Evolutionary conservation across 495 filamentous ascomycete species (phyloP).

Genomic region (Geoglossum glabrum): DNA sequence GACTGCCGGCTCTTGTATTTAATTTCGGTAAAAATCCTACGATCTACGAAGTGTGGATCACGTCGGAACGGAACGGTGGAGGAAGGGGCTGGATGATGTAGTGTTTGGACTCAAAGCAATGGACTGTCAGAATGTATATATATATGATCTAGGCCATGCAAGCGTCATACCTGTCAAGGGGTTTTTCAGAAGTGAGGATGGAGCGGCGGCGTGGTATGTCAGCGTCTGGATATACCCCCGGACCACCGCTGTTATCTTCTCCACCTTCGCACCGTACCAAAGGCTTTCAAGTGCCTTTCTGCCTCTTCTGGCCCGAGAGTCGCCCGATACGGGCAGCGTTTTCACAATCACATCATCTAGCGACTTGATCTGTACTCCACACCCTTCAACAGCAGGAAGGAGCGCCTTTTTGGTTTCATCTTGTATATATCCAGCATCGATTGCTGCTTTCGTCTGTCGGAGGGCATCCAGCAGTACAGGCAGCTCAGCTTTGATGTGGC

Average conservation of each 20-base stretch:
- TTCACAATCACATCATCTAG: conserved; percentile 3
- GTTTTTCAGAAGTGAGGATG: not conserved
- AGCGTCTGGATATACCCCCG: conserved; percentile 4
- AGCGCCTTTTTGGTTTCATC: conserved; percentile 2
- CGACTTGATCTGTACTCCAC: conserved; percentile 3
- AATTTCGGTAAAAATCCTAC: conserved; percentile 1
- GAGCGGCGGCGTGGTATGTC: conserved; percentile 4
- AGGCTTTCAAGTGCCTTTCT: conserved; percentile 3
- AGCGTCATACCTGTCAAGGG: not conserved
- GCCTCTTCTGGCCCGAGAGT: conserved; percentile 4
- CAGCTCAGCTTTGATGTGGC: conserved; percentile 3
- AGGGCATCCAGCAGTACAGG: conserved; percentile 6
- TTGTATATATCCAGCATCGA: conserved; percentile 2
- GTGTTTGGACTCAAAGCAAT: not conserved
- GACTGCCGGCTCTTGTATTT: conserved; percentile 2
- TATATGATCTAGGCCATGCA: not conserved
- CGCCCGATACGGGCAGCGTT: not conserved
- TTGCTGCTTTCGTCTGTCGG: not conserved
- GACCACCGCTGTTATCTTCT: conserved; percentile 4
- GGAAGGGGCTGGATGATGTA: not conserved
- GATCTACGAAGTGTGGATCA: conserved; percentile 9
- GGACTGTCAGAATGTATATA: not conserved
- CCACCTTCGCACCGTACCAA: not conserved
- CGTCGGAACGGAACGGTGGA: conserved; percentile 3
- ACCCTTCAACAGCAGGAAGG: conserved; percentile 4